phyloP scores from a whole-genome alignment of 2,329 filamentous ascomycete genomes.

The Hypoxylon sp. region DNA sequence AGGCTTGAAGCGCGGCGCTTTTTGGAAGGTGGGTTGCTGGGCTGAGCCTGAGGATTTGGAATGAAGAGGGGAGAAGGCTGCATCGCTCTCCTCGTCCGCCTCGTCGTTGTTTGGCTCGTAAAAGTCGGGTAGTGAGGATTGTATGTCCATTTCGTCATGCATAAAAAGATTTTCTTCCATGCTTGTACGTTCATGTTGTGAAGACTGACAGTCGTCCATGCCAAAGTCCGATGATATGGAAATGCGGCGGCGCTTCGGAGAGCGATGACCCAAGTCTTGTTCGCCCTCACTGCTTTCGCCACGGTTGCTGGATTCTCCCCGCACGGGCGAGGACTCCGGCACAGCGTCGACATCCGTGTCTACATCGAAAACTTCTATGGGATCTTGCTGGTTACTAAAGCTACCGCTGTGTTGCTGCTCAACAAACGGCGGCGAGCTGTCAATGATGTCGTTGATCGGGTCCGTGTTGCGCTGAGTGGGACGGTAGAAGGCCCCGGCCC shows the following conservation, averaged over 20 bases:
- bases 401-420: slow-evolving; percentile 1
- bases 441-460: slow-evolving; percentile 45
- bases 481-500: slow-evolving; percentile 39
- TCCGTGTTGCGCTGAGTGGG: slow-evolving; percentile 39
- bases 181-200: not conserved
- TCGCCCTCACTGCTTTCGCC: slow-evolving; percentile 18
- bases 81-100: slow-evolving; percentile 10
- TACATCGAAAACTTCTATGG: slow-evolving; percentile 26
- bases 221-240: slow-evolving; percentile 49
- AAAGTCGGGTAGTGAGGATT: slow-evolving; percentile 28
- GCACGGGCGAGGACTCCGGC: slow-evolving; percentile 44
- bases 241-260: slow-evolving; percentile 55
- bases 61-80: slow-evolving; percentile 6
- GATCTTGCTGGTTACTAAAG: not conserved
- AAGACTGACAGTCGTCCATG: slow-evolving; percentile 1
- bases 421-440: slow-evolving; percentile 47
- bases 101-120: slow-evolving; percentile 6
- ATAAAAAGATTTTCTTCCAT: slow-evolving; percentile 38
- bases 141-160: slow-evolving; percentile 29
- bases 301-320: not conserved
- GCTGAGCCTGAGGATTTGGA: slow-evolving; percentile 17
- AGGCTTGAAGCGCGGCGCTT: slow-evolving; percentile 56
- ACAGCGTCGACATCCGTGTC: slow-evolving; percentile 35
- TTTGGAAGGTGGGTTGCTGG: slow-evolving; percentile 54
- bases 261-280: slow-evolving; percentile 23